Evolutionary conservation across 805 yeast genomes (phyloP), one percentile per base, ranked within the genome.

Genomic region (Hermanozyma aechmeae): DNA sequence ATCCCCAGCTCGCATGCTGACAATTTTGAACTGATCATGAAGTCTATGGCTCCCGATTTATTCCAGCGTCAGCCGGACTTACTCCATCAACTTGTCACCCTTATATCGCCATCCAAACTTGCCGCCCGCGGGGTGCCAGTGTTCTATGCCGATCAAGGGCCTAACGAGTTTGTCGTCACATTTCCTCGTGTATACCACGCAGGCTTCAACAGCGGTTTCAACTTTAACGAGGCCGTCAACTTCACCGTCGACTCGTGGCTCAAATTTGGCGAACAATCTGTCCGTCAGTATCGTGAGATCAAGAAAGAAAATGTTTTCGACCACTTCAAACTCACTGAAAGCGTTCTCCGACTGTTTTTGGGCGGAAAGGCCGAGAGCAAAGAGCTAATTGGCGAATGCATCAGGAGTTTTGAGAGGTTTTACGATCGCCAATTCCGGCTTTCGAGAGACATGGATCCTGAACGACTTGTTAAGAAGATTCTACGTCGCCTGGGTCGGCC

Each of bases 51-150:
- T 1, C 96, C 97, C 0, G 96, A 86, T 46, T 61, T 83, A 30
- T 82, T 86, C 48, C 66, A 71, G 23, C 73, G 78, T 45, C 95
- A 87, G 43, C 95, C 95, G 0, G 95, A 86, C 55, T 65, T 89
- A 36, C 58, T 87, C 29, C 95, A 84, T 55, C 96, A 87, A 51
- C 57, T 89, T 27, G 82, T 83, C 7, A 79, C 95, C 0, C 64
- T 85, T 43, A 50, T 86, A 2, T 77, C 92, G 4, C 96, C 96
- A 0, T 68, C 66, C 35, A 61, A 64, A 22, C 47, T 73, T 8
- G 41, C 50, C 1, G 53, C 68, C 25, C 57, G 64, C 25, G 73
- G 69, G 0, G 58, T 72, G n/a, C 56, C 56, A 16, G 58, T 71
- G 18, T 65, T 56, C 25, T 59, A 58, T 38, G 81, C 81, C 1